Conservation (phyloP, 345 rosid genomes). For the Hibiscus trionum region DNA sequence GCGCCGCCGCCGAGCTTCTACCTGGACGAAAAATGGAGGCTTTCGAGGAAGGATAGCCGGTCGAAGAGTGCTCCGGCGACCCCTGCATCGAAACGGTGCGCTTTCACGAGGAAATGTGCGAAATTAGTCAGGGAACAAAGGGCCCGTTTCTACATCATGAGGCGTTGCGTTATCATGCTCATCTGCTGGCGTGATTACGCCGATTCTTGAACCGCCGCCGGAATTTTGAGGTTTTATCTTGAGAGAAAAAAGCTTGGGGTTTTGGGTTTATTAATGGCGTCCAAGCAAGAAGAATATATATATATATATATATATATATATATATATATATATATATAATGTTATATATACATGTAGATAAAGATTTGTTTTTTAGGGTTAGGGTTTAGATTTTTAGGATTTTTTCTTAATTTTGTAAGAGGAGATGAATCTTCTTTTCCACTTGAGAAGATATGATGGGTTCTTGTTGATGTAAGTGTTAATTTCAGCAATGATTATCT, state of each 20-base stretch:
- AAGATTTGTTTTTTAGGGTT: conserved; percentile 15
- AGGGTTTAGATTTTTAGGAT: conserved; percentile 7
- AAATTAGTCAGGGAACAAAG: conserved; percentile 79
- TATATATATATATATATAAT: no score
- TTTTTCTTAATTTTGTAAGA: neutral
- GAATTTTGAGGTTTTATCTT: neutral
- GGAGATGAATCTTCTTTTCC: conserved; percentile 15
- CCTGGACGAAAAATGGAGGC: conserved; percentile 55
- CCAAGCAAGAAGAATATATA: conserved; percentile 26
- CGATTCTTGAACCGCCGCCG: conserved; percentile 39
- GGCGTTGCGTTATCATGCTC: conserved; percentile 88
- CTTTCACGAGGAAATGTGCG: conserved; percentile 79
- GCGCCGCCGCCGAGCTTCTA: conserved; percentile 27
- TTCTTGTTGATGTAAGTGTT: conserved; percentile 9
- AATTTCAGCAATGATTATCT: conserved; percentile 4
- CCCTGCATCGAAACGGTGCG: conserved; percentile 25
- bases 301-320: neutral
- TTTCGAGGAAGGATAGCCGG: conserved; percentile 51
- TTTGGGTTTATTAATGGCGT: conserved; percentile 18
- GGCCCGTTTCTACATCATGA: conserved; percentile 87
- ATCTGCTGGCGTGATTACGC: conserved; percentile 88
- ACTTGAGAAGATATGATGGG: conserved; percentile 12
- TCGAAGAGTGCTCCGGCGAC: conserved; percentile 41
- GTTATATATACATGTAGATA: conserved; percentile 32
- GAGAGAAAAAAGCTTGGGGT: neutral